Conservation (phyloP, 2,329 filamentous ascomycete species). For the Phyllachora maydis region DNA sequence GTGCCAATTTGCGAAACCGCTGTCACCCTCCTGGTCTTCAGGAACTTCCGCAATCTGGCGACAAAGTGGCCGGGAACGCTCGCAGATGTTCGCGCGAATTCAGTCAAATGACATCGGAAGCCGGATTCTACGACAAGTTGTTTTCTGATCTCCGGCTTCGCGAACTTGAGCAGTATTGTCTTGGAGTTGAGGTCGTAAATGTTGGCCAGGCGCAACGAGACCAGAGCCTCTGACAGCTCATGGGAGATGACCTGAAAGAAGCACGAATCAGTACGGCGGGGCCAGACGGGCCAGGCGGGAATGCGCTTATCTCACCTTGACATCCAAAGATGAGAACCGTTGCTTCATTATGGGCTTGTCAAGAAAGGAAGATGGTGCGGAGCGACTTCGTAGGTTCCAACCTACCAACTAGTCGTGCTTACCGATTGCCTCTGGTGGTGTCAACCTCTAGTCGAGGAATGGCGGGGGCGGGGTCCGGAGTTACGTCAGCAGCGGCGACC, state of each 20-base stretch:
- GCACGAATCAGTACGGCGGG: no score
- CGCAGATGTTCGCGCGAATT: constrained; percentile 73
- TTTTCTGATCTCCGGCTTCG: constrained; percentile 72
- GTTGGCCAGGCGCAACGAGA: constrained; percentile 68
- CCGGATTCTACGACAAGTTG: constrained; percentile 87
- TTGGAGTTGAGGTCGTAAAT: constrained; percentile 92
- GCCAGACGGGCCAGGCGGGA: no score
- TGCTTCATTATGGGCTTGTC: constrained; percentile 44
- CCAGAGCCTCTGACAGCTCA: constrained; percentile 63
- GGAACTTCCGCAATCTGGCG: constrained; percentile 61
- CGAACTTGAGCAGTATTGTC: constrained; percentile 89
- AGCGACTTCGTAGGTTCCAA: no score
- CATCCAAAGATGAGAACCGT: constrained; percentile 59
- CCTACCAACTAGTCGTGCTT: no score
- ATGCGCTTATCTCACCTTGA: constrained; percentile 42
- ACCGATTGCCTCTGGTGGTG: no score
- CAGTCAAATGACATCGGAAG: constrained; percentile 86
- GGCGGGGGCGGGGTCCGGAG: no score
- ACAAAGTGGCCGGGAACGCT: constrained; percentile 74
- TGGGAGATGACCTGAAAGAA: constrained; percentile 63
- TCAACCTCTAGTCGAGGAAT: no score
- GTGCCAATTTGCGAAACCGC: constrained; percentile 71
- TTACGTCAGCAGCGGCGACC: no score
- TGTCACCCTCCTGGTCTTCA: constrained; percentile 74
- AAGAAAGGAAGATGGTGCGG: no score